Evolutionary conservation across 2,329 filamentous ascomycete species (phyloP), one percentile per base, ranked within the genome.

Genomic region (Colletotrichum lindemuthianum): DNA sequence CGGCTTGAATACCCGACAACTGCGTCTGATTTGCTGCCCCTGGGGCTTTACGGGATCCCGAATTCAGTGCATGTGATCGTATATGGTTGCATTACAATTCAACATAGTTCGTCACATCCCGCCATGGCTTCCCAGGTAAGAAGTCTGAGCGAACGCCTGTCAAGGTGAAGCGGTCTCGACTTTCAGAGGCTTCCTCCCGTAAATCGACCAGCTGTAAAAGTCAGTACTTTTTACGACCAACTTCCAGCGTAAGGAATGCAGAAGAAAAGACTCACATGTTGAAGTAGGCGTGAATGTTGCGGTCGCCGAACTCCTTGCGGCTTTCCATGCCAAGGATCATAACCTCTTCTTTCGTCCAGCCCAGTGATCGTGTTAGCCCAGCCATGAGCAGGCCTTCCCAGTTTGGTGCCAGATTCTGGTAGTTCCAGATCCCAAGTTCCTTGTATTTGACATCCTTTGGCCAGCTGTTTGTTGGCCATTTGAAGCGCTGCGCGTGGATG

Each of bases 391-490:
- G 69, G 2, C 59, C 70, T 36, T 73, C 70, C 13, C 70, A 48
- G 3, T 69, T 69, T 5, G 69, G 69, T 4, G 68, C 51, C 40
- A 68, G 49, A 47, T 69, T 64, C 6, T 57, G 55, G 2, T 68
- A 61, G 41, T 64, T 68, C 59, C 37, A 59, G 0, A 34, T 16
- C 13, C 69, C 66, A n/a, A 72, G 50, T 39, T 72, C 65, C 24
- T 71, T 71, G 50, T 50, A 55, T 39, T 67, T 69, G 6, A 61
- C 66, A 24, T 71, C 70, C 41, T 68, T 73, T 6, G 75, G 72
- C 74, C 74, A 77, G 2, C 69, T 63, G 16, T 72, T 73, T 6
- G 70, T 70, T 0, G 75, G 75, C 1, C 76, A 69, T 63, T 75
- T 75, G 49, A 72, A 69, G 2, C 70, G 51, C 2, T 56, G 63